phyloP scores from a whole-genome alignment of 306 rosid genomes.

The Lithocarpus polystachyus region DNA sequence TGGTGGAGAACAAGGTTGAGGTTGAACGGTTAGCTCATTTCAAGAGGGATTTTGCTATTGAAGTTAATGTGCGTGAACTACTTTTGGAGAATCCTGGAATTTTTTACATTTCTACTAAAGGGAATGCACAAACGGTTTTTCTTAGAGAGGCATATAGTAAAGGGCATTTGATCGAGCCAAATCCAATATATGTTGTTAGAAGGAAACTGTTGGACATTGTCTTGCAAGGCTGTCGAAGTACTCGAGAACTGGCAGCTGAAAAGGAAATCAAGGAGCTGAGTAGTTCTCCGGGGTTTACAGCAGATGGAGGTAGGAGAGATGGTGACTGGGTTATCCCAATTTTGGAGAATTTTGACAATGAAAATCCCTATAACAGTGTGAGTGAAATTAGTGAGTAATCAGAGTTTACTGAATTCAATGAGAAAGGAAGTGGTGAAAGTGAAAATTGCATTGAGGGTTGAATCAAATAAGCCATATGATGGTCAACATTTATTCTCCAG shows the following conservation, averaged over 20 bases:
- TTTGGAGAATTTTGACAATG: constrained; percentile 46
- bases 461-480: neutral
- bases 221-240: constrained; percentile 47
- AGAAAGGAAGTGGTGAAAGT: neutral
- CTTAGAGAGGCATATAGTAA: constrained; percentile 65
- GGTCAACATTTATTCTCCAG: neutral
- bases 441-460: neutral
- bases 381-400: constrained; percentile 1
- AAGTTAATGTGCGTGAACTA: constrained; percentile 61
- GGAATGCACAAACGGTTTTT: constrained; percentile 54
- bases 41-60: constrained; percentile 52
- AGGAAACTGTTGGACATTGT: constrained; percentile 69
- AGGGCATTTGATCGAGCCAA: constrained; percentile 57
- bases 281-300: constrained; percentile 17
- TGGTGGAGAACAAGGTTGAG: constrained; percentile 79
- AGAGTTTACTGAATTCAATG: neutral
- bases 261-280: constrained; percentile 22
- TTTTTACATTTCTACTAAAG: constrained; percentile 72
- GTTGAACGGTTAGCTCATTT: constrained; percentile 72
- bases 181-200: constrained; percentile 39
- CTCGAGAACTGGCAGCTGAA: constrained; percentile 31
- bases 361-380: constrained; percentile 9
- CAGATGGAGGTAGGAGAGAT: constrained; percentile 30
- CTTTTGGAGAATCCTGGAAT: constrained; percentile 62
- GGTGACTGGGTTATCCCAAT: constrained; percentile 64